Conservation (phyloP, 2,329 filamentous ascomycete genomes). For the Sphaerostilbella broomeana region DNA sequence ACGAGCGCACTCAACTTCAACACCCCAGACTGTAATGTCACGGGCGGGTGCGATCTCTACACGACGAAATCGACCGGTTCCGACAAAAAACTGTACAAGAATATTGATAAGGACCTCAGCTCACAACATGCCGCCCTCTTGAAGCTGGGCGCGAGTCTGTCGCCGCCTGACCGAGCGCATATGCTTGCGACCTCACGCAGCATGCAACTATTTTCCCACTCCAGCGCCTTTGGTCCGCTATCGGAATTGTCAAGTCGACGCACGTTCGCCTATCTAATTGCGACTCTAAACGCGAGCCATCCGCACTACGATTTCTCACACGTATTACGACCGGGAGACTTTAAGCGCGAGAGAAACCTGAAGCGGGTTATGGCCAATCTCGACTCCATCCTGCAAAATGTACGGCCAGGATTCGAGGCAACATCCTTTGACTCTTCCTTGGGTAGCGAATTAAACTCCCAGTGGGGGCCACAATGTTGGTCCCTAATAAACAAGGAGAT, state of each 20-base stretch:
- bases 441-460: constrained; percentile 45
- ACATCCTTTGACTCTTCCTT: constrained; percentile 36
- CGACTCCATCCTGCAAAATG: constrained; percentile 79
- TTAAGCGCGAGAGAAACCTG: constrained; percentile 75
- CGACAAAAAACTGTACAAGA: constrained; percentile 96
- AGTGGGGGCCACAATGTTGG: constrained; percentile 92
- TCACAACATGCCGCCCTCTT: constrained; percentile 85
- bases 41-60: constrained; percentile 92
- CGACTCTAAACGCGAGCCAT: constrained; percentile 92
- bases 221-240: constrained; percentile 86
- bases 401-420: constrained; percentile 58
- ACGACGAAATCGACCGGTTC: constrained; percentile 92
- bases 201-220: constrained; percentile 59
- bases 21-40: constrained; percentile 84
- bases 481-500: constrained; percentile 89
- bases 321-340: constrained; percentile 81
- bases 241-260: constrained; percentile 82
- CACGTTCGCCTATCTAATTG: constrained; percentile 93
- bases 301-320: constrained; percentile 91
- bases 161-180: constrained; percentile 69
- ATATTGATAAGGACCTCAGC: constrained; percentile 85
- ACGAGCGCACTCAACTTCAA: constrained; percentile 93
- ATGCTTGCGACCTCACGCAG: constrained; percentile 60
- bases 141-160: constrained; percentile 78
- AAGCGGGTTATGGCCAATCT: constrained; percentile 79